A percentile compares a stretch with the other conserved stretches of the same genome.
Conservation (phyloP, 495 filamentous ascomycete species). For the Daldinia childiae region DNA sequence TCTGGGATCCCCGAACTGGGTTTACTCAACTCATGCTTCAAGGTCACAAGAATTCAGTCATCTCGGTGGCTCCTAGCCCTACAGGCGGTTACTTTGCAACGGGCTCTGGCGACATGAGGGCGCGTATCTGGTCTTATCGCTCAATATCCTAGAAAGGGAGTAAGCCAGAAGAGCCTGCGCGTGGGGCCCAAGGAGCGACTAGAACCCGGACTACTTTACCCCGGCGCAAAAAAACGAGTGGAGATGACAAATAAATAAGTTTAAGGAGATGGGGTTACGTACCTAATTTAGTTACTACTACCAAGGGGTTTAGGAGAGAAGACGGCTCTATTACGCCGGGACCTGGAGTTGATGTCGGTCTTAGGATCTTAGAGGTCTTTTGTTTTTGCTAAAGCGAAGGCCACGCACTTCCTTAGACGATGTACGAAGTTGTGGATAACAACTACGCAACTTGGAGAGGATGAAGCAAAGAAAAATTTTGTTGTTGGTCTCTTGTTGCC, state of each 20-base stretch:
- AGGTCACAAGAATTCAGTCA: constrained; percentile 92
- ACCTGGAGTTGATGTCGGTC: neutral
- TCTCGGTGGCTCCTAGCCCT: constrained; percentile 87
- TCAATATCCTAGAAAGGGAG: constrained; percentile 22
- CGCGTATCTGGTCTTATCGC: constrained; percentile 85
- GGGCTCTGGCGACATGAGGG: constrained; percentile 89
- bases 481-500: constrained; percentile 28
- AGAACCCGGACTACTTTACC: too few species aligned
- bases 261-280: neutral
- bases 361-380: neutral
- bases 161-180: neutral
- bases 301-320: neutral
- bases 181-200: too few species aligned
- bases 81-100: constrained; percentile 83
- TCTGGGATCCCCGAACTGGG: constrained; percentile 90
- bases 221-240: neutral
- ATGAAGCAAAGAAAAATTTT: constrained; percentile 24
- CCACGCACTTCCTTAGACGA: neutral
- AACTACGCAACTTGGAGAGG: constrained; percentile 28
- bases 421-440: constrained; percentile 22
- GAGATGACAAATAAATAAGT: neutral
- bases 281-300: neutral
- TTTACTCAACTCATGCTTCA: constrained; percentile 92
- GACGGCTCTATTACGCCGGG: neutral
- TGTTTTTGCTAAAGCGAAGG: neutral